A percentile compares a stretch with the other conserved stretches of the same genome.
Conservation (phyloP, 2,329 filamentous ascomycete species). For the Shiraia bambusicola region DNA sequence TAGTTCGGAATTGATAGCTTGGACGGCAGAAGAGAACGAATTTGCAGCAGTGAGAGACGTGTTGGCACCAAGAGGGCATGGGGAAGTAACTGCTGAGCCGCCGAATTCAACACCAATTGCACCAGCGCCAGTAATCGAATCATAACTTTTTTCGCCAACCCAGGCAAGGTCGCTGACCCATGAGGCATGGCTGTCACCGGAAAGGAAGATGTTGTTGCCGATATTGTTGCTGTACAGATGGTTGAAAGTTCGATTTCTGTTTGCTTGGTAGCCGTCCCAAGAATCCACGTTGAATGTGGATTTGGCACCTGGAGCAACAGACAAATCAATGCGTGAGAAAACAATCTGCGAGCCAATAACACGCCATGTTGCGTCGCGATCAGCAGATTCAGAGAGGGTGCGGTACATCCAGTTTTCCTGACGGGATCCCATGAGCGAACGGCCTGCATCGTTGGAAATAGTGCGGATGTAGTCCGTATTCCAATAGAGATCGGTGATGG, state of each 20-base stretch:
- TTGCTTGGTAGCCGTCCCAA: conserved; percentile 68
- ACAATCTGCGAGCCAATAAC: conserved; percentile 71
- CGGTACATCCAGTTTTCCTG: conserved; percentile 68
- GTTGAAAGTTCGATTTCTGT: conserved; percentile 69
- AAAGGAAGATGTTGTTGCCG: conserved; percentile 70
- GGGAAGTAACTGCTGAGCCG: conserved; percentile 66
- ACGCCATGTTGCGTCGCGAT: conserved; percentile 69
- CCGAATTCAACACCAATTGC: conserved; percentile 56
- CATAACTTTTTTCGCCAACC: conserved; percentile 46
- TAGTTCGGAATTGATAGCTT: conserved; percentile 60
- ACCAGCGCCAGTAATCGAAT: conserved; percentile 44
- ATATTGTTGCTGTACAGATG: conserved; percentile 69
- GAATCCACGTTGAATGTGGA: conserved; percentile 58
- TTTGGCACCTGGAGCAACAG: conserved; percentile 46
- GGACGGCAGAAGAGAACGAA: conserved; percentile 36
- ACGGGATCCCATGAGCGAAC: conserved; percentile 68
- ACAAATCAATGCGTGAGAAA: conserved; percentile 61
- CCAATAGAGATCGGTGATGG: conserved; percentile 51
- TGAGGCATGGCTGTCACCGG: conserved; percentile 68
- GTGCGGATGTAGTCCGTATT: conserved; percentile 63
- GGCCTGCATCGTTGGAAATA: conserved; percentile 67
- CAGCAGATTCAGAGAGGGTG: conserved; percentile 57
- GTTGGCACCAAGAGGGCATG: conserved; percentile 60
- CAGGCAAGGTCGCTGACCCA: conserved; percentile 55
- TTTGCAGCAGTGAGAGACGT: conserved; percentile 58